Evolutionary conservation across 179 eudicot species (phyloP), one percentile per base, ranked within the genome.

Genomic region (Amaranthus tricolor): DNA sequence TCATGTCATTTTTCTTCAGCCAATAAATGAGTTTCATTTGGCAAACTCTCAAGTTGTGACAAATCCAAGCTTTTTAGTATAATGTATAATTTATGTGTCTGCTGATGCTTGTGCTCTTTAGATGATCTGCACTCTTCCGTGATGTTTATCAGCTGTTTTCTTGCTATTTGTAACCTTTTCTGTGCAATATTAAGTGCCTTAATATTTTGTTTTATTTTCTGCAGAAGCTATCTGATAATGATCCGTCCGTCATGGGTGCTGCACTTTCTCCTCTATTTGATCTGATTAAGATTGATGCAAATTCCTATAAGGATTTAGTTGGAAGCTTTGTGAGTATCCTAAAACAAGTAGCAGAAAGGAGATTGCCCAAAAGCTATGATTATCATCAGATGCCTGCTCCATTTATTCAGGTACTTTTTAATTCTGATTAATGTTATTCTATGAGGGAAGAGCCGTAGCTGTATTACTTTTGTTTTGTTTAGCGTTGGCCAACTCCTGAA

Each of bases 361-460:
- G 96, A 86, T 87, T 95, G 84, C 98, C 98, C 31, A 93, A 93
- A 85, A 85, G 88, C 82, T 95, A 89, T 77, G 99, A 93, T 81
- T 95, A 95, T 85, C 99, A 93, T 87, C 99, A 93, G 82, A 91
- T 91, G 90, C 99, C 98, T 68, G 99, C 99, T 80, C 99, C 99
- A 77, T 95, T 95, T 82, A 89, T 95, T 80, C 99, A 95, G 94
- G 99, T 86, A 78, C 57, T 48, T 58, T 50, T 16, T 0, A 47
- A 44, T 20, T 31, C 6, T 75, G 21, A 21, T 51, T 43, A 21
- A 19, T 49, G 12, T 40, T 14, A 3, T 51, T 68, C 5, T 47
- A 31, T 55, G 62, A 12, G 55, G 20, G 61, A 17, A 5, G 17
- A 78, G 45, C 40, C 20, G 47, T 31, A 31, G 3, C 40, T 31